A percentile compares a stretch with the other conserved stretches of the same genome.
These are phyloP conservation scores for Penicillium oxalicum DNA, from an alignment of 2,329 filamentous ascomycete genomes.

Conservation along the genomic window DNA sequence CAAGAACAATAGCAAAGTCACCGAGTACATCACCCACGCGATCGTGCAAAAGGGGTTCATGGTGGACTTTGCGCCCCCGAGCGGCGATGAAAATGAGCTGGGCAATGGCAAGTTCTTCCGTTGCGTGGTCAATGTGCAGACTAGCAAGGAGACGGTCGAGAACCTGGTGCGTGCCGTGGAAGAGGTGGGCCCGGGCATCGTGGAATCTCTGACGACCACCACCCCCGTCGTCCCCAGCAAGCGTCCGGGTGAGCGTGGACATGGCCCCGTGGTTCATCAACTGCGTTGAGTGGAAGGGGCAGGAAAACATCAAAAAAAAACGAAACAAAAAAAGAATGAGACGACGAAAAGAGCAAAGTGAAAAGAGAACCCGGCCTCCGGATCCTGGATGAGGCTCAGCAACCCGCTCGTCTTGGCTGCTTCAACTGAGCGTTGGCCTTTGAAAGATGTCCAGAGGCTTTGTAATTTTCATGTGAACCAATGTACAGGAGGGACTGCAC, in stretches of 20 bases:
- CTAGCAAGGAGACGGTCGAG: constrained; percentile 55
- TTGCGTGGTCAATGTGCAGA: constrained; percentile 61
- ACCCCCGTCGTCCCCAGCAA: constrained; percentile 14
- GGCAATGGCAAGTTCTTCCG: constrained; percentile 61
- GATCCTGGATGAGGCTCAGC: no score
- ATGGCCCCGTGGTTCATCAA: constrained; percentile 31
- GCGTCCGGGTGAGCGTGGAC: constrained; percentile 29
- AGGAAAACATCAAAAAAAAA: background rate
- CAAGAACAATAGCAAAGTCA: constrained; percentile 50
- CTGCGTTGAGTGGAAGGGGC: constrained; percentile 3
- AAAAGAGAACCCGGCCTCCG: no score
- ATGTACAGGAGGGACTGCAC: no score
- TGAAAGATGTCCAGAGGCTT: no score
- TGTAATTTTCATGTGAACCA: no score
- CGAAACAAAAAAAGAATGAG: no score
- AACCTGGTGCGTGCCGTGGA: constrained; percentile 57
- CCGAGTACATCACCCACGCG: constrained; percentile 49
- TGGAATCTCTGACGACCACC: constrained; percentile 24
- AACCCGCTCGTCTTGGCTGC: no score
- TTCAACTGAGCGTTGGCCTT: no score
- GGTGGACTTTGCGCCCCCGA: constrained; percentile 58
- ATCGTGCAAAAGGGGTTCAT: constrained; percentile 60
- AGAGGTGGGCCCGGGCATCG: constrained; percentile 37
- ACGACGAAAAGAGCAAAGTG: no score
- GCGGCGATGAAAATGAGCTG: constrained; percentile 44